Conservation (phyloP, 129 eudicot genomes). For the Flaveria linearis region DNA sequence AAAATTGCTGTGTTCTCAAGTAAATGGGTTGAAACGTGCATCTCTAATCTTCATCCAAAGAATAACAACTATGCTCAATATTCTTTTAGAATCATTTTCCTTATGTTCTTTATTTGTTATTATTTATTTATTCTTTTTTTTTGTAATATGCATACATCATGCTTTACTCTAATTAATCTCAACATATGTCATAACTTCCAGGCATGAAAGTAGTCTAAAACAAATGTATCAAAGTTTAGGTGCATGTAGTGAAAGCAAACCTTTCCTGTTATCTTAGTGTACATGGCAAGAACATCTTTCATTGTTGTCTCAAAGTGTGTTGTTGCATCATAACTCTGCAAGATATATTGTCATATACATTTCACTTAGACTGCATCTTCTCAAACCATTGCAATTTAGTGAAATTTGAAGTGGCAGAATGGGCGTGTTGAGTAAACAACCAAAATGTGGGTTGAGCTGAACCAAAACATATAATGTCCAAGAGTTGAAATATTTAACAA, state of each 20-base stretch:
- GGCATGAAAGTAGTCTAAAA: too few species aligned
- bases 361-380: background rate
- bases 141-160: background rate
- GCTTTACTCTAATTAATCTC: too few species aligned
- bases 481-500: background rate
- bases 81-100: background rate
- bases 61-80: slow-evolving; percentile 14
- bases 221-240: background rate
- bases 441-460: background rate
- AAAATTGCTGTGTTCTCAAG: background rate
- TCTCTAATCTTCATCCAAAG: background rate
- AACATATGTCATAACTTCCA: too few species aligned
- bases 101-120: background rate
- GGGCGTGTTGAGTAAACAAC: background rate
- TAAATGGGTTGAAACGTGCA: background rate
- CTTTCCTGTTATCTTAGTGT: slow-evolving; percentile 88
- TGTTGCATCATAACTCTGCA: slow-evolving; percentile 84
- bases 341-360: slow-evolving; percentile 1
- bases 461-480: background rate
- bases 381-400: background rate
- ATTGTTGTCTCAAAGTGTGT: slow-evolving; percentile 94
- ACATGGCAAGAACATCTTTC: slow-evolving; percentile 73
- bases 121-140: background rate
- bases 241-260: slow-evolving; percentile 32
- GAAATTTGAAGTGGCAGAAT: background rate